Evolutionary conservation across 805 yeast species (phyloP), one percentile per base, ranked within the genome.

Genomic region (Ogataea minuta): DNA sequence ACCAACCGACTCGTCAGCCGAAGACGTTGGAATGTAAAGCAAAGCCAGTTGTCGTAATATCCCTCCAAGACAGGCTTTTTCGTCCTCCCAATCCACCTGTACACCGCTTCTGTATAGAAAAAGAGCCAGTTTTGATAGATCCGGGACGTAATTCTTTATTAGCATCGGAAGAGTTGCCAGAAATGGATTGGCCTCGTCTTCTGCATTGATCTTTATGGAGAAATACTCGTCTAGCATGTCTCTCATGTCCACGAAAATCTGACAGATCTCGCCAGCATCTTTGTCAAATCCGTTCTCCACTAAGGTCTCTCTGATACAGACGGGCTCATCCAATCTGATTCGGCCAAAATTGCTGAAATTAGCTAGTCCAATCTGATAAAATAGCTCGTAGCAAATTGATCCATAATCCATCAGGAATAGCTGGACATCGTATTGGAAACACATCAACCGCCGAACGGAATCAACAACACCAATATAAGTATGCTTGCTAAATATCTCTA

Each of bases 181-280:
- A 9, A 47, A 48, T 1, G 67, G 64, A n/a, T 59, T 61, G 6
- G 60, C 63, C 4, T 56, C 55, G 10, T 59, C 68, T 2, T 56
- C 52, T 1, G 40, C 50, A 14, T 53, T 53, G 3, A 84, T 48
- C 2, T 50, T 61, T 6, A 88, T 68, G 5, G 73, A 68, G 57
- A 90, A 93, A 51, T 93, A 93, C 50, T 90, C 97, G 4, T 63
- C 53, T 28, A 84, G 67, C 98, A 93, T 91, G 3, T 79, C 88
- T 13, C 64, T 65, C 90, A 85, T 84, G 0, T 59, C 64, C 1
- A 50, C 44, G 32, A 46, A 52, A 1, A 27, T 25, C 7, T 24
- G 15, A 6, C 49, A n/a, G 2, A 47, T 23, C 2, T 37, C 43
- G 9, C 52, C 53, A 8, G 49, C 17, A 4, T 36, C 23, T 8